Base-by-base conservation (phyloP, 139 green algal genomes). In the Chlorella sp. region DNA sequence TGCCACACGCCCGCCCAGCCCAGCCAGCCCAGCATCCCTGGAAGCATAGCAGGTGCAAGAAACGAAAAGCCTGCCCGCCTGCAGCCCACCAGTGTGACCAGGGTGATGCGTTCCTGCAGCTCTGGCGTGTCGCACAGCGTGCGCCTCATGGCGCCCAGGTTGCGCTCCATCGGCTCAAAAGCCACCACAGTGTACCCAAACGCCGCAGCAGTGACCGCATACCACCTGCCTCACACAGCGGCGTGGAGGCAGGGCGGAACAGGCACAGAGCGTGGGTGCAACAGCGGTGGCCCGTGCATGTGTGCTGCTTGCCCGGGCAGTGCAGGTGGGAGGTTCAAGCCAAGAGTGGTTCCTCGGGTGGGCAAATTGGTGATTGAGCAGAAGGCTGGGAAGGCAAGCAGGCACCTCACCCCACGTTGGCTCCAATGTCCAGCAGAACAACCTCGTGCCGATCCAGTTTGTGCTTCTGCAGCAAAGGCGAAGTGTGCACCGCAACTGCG, bases 101-200 rank as follows among this genome's bases (percentile, higher is more conserved):
- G 73, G n/a, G 73, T 80, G n/a, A 37, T 26, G n/a, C 73, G 73
- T n/a, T 80, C 32, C 73, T 80, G 73, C 73, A 80, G 73, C 73
- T 34, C 73, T 2, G 73, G 34, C n/a, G n/a, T 80, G 15, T 42
- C 73, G 73, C 73, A 42, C 73, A 80, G 73, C 73, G 73, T 80
- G 73, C 73, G 73, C 73, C 73, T 12, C 73, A 80, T 18, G 24
- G 73, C 73, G 73, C 73, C 73, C n/a, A 80, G n/a, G 73, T 80
- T 80, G 15, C 34, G 12, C n/a, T 42, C n/a, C 73, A 80, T 80
- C 12, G 73, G 73, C 73, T 80, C 73, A 40, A 80, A 80, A 12
- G 73, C 73, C 32, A 80, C 32, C 5, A 42, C 73, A 3, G 24
- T 34, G 73, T 80, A 42, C 14, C 73, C 73, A n/a, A 42, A 12